Percentiles rank a stretch among this genome's conserved stretches.
Evolutionary conservation across 2,329 filamentous ascomycete genomes (phyloP).

Genomic region (Talaromyces sp.): DNA sequence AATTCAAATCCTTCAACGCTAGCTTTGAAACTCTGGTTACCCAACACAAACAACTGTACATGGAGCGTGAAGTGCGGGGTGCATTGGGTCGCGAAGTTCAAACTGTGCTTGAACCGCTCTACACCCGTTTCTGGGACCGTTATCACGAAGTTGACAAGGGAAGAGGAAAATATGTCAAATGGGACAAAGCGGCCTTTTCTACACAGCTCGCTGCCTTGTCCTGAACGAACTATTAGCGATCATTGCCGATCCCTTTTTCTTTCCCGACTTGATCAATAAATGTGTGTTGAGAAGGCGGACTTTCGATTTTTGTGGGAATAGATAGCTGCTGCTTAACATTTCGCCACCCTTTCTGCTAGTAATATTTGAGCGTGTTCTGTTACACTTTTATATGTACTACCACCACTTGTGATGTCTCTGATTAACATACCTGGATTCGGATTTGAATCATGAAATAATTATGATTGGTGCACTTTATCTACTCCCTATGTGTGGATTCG

Average conservation of each 20-base stretch:
- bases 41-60: conserved; percentile 74
- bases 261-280: background rate
- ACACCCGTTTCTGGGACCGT: conserved; percentile 91
- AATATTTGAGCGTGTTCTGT: background rate
- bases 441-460: background rate
- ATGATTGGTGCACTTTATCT: background rate
- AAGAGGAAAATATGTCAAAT: conserved; percentile 96
- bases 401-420: background rate
- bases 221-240: conserved; percentile 5
- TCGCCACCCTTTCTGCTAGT: background rate
- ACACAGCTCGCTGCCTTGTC: conserved; percentile 49
- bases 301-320: background rate
- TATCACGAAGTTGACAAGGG: conserved; percentile 98
- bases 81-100: conserved; percentile 80
- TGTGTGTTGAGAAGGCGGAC: background rate
- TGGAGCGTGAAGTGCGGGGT: conserved; percentile 84
- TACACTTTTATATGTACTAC: background rate
- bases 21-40: conserved; percentile 84
- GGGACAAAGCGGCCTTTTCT: conserved; percentile 79
- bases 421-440: no score
- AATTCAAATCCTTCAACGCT: conserved; percentile 86
- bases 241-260: background rate
- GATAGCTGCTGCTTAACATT: background rate
- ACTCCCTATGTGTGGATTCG: no score
- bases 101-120: conserved; percentile 87